Conservation (phyloP, 495 filamentous ascomycete species). For the Elasticomyces elasticus region DNA sequence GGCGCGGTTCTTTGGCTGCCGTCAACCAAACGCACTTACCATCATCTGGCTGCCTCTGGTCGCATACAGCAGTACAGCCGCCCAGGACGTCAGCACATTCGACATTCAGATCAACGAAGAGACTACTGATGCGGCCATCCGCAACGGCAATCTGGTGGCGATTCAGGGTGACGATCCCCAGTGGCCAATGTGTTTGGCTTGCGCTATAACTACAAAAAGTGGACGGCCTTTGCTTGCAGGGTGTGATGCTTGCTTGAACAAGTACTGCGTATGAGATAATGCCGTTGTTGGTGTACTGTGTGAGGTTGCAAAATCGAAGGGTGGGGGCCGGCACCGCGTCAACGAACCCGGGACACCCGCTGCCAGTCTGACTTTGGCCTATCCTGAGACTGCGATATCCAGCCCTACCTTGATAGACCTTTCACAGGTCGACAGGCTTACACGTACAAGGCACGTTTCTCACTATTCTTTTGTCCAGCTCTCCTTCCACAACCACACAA, state of each 20-base stretch:
- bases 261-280: constrained; percentile 29
- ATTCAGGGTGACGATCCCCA: constrained; percentile 21
- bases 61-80: constrained; percentile 25
- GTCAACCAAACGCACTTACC: constrained; percentile 25
- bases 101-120: background rate
- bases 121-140: constrained; percentile 13
- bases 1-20: constrained; percentile 39
- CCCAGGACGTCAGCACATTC: constrained; percentile 11
- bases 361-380: too few species aligned
- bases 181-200: constrained; percentile 35
- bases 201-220: constrained; percentile 34
- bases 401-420: too few species aligned
- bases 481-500: constrained; percentile 2
- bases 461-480: background rate
- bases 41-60: constrained; percentile 38
- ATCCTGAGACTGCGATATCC: too few species aligned
- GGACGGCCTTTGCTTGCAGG: constrained; percentile 22
- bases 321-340: too few species aligned
- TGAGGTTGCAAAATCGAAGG: too few species aligned
- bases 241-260: constrained; percentile 34
- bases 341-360: too few species aligned
- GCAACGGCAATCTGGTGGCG: constrained; percentile 33
- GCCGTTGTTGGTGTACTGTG: too few species aligned
- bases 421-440: too few species aligned
- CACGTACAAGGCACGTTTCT: background rate